Evolutionary conservation across 768 basidiomycete genomes (phyloP).

Genomic region (Dioszegia aurantiaca): DNA sequence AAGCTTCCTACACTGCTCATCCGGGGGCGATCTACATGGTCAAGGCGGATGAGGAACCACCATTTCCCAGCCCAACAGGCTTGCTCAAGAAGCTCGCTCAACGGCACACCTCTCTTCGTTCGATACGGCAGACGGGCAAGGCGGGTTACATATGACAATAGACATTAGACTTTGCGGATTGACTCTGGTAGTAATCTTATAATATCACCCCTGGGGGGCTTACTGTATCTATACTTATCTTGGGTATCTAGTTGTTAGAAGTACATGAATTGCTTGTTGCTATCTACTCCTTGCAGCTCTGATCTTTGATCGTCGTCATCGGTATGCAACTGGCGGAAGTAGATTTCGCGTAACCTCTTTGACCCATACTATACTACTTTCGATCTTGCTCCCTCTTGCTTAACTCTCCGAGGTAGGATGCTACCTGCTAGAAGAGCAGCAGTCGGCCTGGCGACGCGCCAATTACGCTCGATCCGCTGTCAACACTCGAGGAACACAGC

Average conservation of each 20-base stretch:
- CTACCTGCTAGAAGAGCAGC: constrained; percentile 9
- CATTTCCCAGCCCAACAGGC: constrained; percentile 5
- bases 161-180: neutral
- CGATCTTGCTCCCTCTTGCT: neutral
- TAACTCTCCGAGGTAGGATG: neutral
- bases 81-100: constrained; percentile 23
- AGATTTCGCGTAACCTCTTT: neutral
- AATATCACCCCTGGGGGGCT: constrained; percentile 1
- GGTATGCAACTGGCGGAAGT: constrained; percentile 3
- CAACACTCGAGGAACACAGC: neutral
- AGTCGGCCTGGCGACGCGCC: constrained; percentile 1
- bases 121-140: constrained; percentile 18
- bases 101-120: constrained; percentile 15
- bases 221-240: constrained; percentile 1
- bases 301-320: neutral
- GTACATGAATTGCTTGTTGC: constrained; percentile 1
- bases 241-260: neutral
- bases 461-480: neutral
- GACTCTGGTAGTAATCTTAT: neutral
- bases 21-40: constrained; percentile 39
- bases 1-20: constrained; percentile 42
- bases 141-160: constrained; percentile 14
- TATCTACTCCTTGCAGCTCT: neutral
- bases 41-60: constrained; percentile 20
- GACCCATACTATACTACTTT: neutral